A percentile compares a stretch with the other conserved stretches of the same genome.
phyloP scores from a whole-genome alignment of 495 filamentous ascomycete genomes.

The Penicillium odoratum region DNA sequence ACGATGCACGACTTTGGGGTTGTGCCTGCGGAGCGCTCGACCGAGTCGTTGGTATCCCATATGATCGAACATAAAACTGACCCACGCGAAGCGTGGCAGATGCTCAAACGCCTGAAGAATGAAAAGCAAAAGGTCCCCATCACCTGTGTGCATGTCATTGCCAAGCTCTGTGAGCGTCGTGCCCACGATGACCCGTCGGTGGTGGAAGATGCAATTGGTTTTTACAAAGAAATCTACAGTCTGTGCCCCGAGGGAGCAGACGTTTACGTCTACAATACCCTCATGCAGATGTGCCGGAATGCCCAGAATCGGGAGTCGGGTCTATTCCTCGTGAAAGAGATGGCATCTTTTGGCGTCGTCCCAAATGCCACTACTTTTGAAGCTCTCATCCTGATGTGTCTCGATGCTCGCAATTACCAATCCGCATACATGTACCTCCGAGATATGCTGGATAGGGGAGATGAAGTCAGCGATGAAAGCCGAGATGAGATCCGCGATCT shows the following conservation, averaged over 20 bases:
- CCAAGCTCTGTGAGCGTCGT: slow-evolving; percentile 34
- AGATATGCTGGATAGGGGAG: slow-evolving; percentile 35
- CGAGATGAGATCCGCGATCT: slow-evolving; percentile 31
- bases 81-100: slow-evolving; percentile 47
- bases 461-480: slow-evolving; percentile 18
- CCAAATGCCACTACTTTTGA: slow-evolving; percentile 67
- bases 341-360: slow-evolving; percentile 60
- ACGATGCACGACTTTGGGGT: slow-evolving; percentile 66
- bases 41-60: slow-evolving; percentile 54
- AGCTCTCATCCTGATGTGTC: slow-evolving; percentile 64
- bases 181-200: slow-evolving; percentile 28
- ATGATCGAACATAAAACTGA: slow-evolving; percentile 35
- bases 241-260: slow-evolving; percentile 59
- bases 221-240: slow-evolving; percentile 70
- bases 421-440: slow-evolving; percentile 44
- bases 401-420: slow-evolving; percentile 42
- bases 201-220: slow-evolving; percentile 55
- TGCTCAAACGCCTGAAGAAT: slow-evolving; percentile 53
- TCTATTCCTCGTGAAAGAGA: slow-evolving; percentile 73
- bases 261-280: slow-evolving; percentile 63
- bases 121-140: slow-evolving; percentile 30
- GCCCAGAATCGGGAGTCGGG: slow-evolving; percentile 52
- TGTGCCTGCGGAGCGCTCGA: slow-evolving; percentile 50
- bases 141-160: slow-evolving; percentile 31
- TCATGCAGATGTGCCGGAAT: slow-evolving; percentile 61